Conservation (phyloP, 495 filamentous ascomycete genomes). For the Penicillium cosmopolitanum region DNA sequence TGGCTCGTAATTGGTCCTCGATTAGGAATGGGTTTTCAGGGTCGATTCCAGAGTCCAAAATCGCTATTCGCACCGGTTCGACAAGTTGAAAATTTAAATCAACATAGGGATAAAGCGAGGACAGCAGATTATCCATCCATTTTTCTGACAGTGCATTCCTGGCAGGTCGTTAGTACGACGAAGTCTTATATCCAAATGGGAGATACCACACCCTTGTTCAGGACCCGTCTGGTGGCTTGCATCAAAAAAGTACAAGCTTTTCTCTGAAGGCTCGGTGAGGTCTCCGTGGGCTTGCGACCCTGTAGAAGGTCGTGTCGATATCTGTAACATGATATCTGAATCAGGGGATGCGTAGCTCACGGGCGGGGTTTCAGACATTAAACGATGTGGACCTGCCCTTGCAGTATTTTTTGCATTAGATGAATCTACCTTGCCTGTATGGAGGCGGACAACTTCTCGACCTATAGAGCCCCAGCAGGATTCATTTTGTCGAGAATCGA, state of each 20-base stretch:
- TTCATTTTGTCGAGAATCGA: constrained; percentile 34
- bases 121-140: constrained; percentile 31
- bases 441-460: constrained; percentile 28
- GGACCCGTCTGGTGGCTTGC: constrained; percentile 29
- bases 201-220: constrained; percentile 32
- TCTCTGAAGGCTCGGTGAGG: constrained; percentile 18
- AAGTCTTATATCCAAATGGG: constrained; percentile 13
- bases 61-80: constrained; percentile 37
- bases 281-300: constrained; percentile 14
- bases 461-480: constrained; percentile 32
- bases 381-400: constrained; percentile 11
- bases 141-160: constrained; percentile 26
- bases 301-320: constrained; percentile 16
- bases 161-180: constrained; percentile 20
- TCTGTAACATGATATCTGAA: constrained; percentile 6
- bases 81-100: constrained; percentile 14
- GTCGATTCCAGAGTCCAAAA: constrained; percentile 37
- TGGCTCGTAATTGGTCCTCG: constrained; percentile 15
- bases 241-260: constrained; percentile 31
- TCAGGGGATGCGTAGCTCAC: constrained; percentile 10
- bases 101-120: constrained; percentile 25
- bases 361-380: constrained; percentile 14
- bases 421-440: constrained; percentile 22
- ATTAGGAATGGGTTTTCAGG: constrained; percentile 29
- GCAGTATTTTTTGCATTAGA: constrained; percentile 7